Evolutionary conservation across 2,329 filamentous ascomycete genomes (phyloP).

Genomic region (Herpomyces periplanetae): DNA sequence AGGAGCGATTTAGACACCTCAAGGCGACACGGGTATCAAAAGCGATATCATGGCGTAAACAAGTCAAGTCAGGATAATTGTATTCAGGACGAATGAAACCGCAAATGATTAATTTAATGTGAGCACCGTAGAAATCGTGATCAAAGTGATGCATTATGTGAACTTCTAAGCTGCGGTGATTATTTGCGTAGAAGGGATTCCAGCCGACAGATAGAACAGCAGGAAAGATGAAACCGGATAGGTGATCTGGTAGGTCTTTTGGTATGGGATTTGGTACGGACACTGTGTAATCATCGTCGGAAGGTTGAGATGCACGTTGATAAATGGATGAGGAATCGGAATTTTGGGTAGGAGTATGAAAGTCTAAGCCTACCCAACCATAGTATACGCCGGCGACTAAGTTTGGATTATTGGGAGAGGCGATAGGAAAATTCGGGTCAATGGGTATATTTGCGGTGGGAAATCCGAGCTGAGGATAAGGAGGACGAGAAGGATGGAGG

Average conservation of each 20-base stretch:
- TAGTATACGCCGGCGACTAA: constrained; percentile 60
- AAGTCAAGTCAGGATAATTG: no score
- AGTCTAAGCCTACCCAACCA: constrained; percentile 40
- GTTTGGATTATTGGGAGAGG: constrained; percentile 20
- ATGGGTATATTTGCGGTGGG: constrained; percentile 61
- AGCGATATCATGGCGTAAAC: no score
- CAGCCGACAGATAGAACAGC: constrained; percentile 86
- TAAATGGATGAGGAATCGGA: constrained; percentile 3
- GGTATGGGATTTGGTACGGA: constrained; percentile 6
- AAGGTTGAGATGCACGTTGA: constrained; percentile 2
- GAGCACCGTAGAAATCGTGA: constrained; percentile 44
- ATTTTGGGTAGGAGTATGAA: constrained; percentile 13
- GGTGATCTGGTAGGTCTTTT: constrained; percentile 3
- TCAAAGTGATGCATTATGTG: constrained; percentile 43
- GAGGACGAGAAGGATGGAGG: constrained; percentile 1
- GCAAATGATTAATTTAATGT: constrained; percentile 37
- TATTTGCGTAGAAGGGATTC: constrained; percentile 92
- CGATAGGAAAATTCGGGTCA: constrained; percentile 23
- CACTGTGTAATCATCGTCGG: constrained; percentile 4
- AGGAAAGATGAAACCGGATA: constrained; percentile 15
- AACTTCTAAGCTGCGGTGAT: constrained; percentile 45
- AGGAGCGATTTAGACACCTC: no score
- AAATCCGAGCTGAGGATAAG: constrained; percentile 30
- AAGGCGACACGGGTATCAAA: no score
- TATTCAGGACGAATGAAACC: constrained; percentile 64